These are phyloP conservation scores for Bolboschoenus planiculmis DNA, from an alignment of 176 grass and related monocot species.

Conservation along the genomic window DNA sequence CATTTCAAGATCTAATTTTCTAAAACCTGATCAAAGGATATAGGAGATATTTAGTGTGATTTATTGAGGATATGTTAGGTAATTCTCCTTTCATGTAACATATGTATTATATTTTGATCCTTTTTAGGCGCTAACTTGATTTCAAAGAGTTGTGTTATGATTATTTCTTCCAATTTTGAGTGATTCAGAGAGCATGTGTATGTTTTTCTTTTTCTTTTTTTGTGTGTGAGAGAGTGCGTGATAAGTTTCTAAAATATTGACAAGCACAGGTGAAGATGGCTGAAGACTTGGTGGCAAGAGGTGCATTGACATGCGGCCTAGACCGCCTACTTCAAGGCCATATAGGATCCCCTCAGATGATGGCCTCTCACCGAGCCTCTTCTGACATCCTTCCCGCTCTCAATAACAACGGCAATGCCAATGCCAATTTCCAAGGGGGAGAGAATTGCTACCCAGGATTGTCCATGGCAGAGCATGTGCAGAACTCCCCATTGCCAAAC, in stretches of 20 bases:
- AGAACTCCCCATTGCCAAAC: constrained; percentile 43
- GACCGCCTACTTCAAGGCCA: constrained; percentile 40
- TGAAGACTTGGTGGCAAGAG: constrained; percentile 70
- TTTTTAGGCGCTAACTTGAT: not conserved
- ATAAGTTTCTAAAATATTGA: not conserved
- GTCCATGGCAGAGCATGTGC: constrained; percentile 26
- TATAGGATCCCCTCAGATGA: constrained; percentile 49
- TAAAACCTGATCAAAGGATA: not conserved
- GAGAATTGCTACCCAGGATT: constrained; percentile 29
- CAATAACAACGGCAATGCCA: constrained; percentile 20
- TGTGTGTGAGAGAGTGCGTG: not conserved
- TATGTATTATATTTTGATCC: not conserved
- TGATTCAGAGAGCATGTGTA: too few relatives aligned
- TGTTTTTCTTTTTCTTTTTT: not conserved
- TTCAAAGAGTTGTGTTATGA: not conserved
- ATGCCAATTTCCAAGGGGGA: constrained; percentile 28
- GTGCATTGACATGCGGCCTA: constrained; percentile 48
- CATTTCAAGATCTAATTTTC: not conserved
- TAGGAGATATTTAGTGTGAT: not conserved
- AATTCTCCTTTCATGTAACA: not conserved
- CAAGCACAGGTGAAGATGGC: constrained; percentile 75
- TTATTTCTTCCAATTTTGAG: not conserved
- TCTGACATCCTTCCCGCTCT: constrained; percentile 47
- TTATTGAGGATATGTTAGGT: not conserved
- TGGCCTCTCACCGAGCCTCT: constrained; percentile 42